A percentile compares a stretch with the other conserved stretches of the same genome.
Conservation (phyloP, 208 protist genomes). For the Strigomonas galati region DNA sequence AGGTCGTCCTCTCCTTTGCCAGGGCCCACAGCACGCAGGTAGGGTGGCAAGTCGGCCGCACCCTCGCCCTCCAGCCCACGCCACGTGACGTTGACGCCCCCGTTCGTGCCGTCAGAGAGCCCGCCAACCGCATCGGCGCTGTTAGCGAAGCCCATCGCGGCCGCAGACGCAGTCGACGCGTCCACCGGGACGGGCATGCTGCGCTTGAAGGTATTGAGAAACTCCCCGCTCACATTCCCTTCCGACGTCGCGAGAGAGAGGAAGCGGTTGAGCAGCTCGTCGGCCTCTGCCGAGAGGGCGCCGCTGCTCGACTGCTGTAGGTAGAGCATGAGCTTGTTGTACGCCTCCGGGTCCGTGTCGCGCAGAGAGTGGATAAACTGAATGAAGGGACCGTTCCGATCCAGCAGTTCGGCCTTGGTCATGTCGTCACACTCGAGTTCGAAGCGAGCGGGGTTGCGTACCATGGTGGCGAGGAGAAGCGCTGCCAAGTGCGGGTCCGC, state of each 20-base stretch:
- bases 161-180: neutral
- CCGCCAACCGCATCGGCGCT: neutral
- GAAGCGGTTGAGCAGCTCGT: constrained; percentile 42
- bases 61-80: neutral
- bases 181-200: constrained; percentile 44
- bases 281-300: constrained; percentile 26
- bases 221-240: constrained; percentile 27
- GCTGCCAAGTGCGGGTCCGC: constrained; percentile 58
- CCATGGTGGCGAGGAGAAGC: constrained; percentile 61
- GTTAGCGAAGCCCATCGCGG: neutral
- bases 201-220: constrained; percentile 53
- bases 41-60: neutral
- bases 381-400: constrained; percentile 65
- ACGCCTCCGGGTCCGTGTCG: constrained; percentile 43
- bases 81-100: neutral
- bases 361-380: constrained; percentile 64
- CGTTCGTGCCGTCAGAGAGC: too few species aligned
- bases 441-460: constrained; percentile 68
- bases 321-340: constrained; percentile 63
- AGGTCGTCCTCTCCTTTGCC: constrained; percentile 19
- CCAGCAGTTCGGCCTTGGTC: constrained; percentile 47
- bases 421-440: constrained; percentile 60
- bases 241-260: constrained; percentile 48
- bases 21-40: neutral
- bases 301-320: constrained; percentile 37